Evolutionary conservation across 139 green algal genomes (phyloP).

Genomic region (Volvox reticuliferus): DNA sequence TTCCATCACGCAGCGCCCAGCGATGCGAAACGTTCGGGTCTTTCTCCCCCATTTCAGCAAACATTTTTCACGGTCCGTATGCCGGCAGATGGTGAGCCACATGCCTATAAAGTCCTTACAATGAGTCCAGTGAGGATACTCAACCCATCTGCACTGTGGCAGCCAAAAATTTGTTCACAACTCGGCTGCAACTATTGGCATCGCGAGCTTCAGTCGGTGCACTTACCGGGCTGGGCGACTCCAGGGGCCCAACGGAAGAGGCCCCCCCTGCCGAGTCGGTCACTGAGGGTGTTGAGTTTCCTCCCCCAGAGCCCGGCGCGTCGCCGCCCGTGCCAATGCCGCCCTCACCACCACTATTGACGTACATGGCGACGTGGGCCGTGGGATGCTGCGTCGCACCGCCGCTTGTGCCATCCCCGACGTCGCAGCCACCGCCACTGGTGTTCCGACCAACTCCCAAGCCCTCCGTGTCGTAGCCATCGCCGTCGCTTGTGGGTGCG

Average conservation of each 20-base stretch:
- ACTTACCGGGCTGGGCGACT: neutral
- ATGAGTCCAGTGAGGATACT: too few relatives aligned
- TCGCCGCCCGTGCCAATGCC: neutral
- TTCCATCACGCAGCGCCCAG: too few relatives aligned
- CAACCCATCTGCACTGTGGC: too few relatives aligned
- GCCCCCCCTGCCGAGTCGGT: neutral
- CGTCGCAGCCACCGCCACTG: neutral
- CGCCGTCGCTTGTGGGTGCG: neutral
- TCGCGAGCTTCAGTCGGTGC: neutral
- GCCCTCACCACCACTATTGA: neutral
- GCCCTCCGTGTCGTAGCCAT: conserved; percentile 14
- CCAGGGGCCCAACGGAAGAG: neutral
- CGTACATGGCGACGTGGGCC: conserved; percentile 31
- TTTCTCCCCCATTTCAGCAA: too few relatives aligned
- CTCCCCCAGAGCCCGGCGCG: neutral
- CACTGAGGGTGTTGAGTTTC: neutral
- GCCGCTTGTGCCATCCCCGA: neutral
- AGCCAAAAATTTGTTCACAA: too few relatives aligned
- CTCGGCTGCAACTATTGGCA: too few relatives aligned
- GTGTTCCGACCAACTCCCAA: neutral
- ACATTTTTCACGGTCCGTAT: too few relatives aligned
- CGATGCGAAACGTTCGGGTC: too few relatives aligned
- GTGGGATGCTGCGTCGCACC: neutral
- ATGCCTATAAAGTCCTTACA: too few relatives aligned
- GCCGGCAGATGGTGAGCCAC: too few relatives aligned